phyloP scores from a whole-genome alignment of 2,329 filamentous ascomycete genomes.

The Huntiella bhutanensis region DNA sequence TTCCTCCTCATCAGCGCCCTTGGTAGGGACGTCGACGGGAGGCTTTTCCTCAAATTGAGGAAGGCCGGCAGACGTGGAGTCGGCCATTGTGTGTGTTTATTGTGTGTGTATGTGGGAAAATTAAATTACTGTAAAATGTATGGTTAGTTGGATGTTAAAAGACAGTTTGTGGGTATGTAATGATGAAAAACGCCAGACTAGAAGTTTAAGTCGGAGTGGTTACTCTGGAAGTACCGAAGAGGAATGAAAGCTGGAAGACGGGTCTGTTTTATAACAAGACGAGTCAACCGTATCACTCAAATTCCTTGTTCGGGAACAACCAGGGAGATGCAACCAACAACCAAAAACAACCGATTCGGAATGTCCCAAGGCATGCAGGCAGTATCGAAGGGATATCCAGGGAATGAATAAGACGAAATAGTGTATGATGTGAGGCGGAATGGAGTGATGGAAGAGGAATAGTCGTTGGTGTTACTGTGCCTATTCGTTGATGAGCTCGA shows the following conservation, averaged over 20 bases:
- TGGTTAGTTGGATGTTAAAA: too few species aligned
- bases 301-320: too few species aligned
- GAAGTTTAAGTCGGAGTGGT: too few species aligned
- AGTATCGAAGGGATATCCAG: not conserved
- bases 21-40: slow-evolving; percentile 17
- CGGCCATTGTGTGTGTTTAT: slow-evolving; percentile 29
- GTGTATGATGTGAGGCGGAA: not conserved
- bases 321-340: not conserved
- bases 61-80: slow-evolving; percentile 30
- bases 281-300: too few species aligned
- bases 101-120: slow-evolving; percentile 7
- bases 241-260: too few species aligned
- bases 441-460: not conserved
- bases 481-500: not conserved
- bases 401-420: not conserved
- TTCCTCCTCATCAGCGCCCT: slow-evolving; percentile 41
- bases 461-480: not conserved
- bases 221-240: too few species aligned
- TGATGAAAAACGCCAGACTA: too few species aligned
- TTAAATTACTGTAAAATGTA: slow-evolving; percentile 20
- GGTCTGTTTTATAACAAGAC: too few species aligned
- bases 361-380: slow-evolving; percentile 9
- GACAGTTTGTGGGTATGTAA: too few species aligned
- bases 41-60: slow-evolving; percentile 46
- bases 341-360: not conserved